Base-by-base conservation (phyloP, 2,329 filamentous ascomycete genomes). In the Epichloe sibirici region DNA sequence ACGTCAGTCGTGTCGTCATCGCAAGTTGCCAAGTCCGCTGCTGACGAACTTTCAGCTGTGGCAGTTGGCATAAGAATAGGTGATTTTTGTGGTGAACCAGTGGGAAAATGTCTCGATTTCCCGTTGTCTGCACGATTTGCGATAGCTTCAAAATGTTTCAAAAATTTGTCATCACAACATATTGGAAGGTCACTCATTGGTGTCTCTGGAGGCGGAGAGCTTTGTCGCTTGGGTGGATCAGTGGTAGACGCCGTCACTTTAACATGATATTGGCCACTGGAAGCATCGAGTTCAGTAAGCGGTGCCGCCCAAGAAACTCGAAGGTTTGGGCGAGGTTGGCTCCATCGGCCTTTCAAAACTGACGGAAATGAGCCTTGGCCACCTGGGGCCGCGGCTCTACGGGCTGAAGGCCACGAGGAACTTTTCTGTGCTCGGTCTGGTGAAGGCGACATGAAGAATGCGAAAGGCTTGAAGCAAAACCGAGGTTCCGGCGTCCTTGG, bases 371-470 rank as follows among this genome's bases (percentile, higher is more conserved):
- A 50, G 31, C 21, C 38, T 8, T 25, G 17, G 21, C 15, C 6
- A n/a, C 15, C 17, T 40, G 34, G 38, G 12, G 5, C n/a, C 4
- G 28, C 8, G 11, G 23, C 7, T 31, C 23, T 17, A 11, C 31
- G 42, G 11, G 15, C 12, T 6, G 49, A 45, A n/a, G 12, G 42
- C 44, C n/a, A 34, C 4, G 31, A 40, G n/a, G 5, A 3, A 11
- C 35, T 25, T 1, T 3, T 37, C 11, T 59, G 55, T 13, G 56
- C 57, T n/a, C 58, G 65, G 42, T 70, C 66, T 1, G 76, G 73
- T 0, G 75, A 76, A 1, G 74, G 71, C 0, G 74, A 74, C 59
- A 76, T 71, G 59, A 79, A 79, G 1, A 72, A 71, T 1, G 74
- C 69, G 59, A 80, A 79, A 0, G 75, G 71, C 55, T 74, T 77